Base-by-base conservation (phyloP, 1,284 basidiomycete species). In the Lentinula novae-zelandiae region DNA sequence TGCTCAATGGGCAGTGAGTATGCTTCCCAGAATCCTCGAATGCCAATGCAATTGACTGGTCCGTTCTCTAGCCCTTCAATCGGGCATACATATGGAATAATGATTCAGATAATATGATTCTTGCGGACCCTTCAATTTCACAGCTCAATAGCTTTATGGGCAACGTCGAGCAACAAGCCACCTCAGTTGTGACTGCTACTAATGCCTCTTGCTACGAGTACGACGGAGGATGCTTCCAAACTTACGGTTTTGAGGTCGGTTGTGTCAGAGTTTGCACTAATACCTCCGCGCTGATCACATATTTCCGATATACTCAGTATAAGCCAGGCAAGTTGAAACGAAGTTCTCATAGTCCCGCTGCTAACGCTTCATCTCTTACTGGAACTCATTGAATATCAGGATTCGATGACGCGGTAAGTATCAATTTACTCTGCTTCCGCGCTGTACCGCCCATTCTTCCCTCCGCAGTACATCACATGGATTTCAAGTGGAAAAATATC, bases 191-290 rank as follows among this genome's bases (percentile, higher is more conserved):
- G 27, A 70, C 72, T 1, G 61, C 65, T 20, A 76, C 76, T 2
- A 70, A 80, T 62, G 74, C 76, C 50, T 54, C 71, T 38, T 78
- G 79, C 50, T 82, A 82, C 63, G 73, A 77, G 61, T 58, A 72
- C 22, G 73, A 74, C 6, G 78, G 75, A 3, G 76, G 76, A 5
- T 79, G 78, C 60, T 85, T 75, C 68, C 76, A 81, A 2, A 69
- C 79, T 2, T 90, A 89, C 66, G 89, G 86, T 0, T 85, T 83
- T 66, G 87, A 90, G 82, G 77, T 64, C 12, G 46, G 61, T 63
- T 36, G 5, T 20, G 40, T 51, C 22, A 27, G 22, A 44, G 52
- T 31, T 50, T 33, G 3, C 3, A 17, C 46, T 54, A 36, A n/a
- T 51, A 7, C 12, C n/a, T 38, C 52, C 17, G 31, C 13, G 13